Evolutionary conservation across 225 moss, liverwort and hornwort genomes (phyloP).

Genomic region (Straminergon stramineum): DNA sequence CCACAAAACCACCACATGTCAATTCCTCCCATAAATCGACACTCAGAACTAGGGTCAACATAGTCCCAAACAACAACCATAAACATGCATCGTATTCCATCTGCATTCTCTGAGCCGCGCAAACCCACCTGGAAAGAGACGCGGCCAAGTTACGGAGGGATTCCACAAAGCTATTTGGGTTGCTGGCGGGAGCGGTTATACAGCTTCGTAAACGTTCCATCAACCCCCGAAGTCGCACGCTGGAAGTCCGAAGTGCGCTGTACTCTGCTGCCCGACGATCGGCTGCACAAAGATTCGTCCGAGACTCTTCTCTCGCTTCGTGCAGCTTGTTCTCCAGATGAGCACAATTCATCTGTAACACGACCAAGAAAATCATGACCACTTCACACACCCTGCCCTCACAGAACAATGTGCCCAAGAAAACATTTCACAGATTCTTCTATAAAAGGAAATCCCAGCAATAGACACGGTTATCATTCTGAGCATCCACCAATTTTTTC

Average conservation of each 20-base stretch:
- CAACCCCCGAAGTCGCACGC: slow-evolving; percentile 81
- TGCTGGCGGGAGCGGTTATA: slow-evolving; percentile 60
- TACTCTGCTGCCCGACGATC: slow-evolving; percentile 88
- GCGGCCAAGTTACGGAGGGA: slow-evolving; percentile 71
- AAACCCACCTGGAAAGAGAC: slow-evolving; percentile 58
- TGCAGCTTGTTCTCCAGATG: slow-evolving; percentile 95
- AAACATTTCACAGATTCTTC: not conserved
- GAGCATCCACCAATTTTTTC: not conserved
- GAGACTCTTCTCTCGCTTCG: slow-evolving; percentile 89
- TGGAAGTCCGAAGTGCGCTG: slow-evolving; percentile 73
- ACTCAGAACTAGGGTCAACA: not conserved
- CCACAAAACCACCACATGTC: not conserved
- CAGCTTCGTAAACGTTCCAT: slow-evolving; percentile 89
- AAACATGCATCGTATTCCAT: not conserved
- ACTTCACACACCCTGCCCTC: not conserved
- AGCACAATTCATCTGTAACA: slow-evolving; percentile 74
- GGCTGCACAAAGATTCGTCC: slow-evolving; percentile 84
- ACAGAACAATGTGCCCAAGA: not conserved
- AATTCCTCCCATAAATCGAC: not conserved
- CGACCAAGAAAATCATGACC: not conserved
- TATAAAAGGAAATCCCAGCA: not conserved
- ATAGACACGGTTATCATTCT: not conserved
- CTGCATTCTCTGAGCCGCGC: not conserved
- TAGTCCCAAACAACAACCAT: not conserved
- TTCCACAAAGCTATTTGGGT: slow-evolving; percentile 62